Conservation (phyloP, 2,329 filamentous ascomycete genomes). For the Diaporthe nobilis region DNA sequence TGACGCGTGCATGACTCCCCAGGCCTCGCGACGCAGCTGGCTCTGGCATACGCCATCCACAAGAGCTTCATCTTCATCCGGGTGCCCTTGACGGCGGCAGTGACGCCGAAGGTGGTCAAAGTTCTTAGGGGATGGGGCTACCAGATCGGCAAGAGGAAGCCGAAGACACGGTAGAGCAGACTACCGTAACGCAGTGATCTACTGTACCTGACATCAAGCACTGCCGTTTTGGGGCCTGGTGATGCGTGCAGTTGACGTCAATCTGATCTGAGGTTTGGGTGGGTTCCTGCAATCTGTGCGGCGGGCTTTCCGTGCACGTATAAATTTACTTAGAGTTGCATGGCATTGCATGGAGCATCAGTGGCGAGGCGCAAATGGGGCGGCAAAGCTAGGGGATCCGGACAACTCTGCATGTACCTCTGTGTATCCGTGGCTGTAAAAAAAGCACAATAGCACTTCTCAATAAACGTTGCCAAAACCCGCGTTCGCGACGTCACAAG, state of each 20-base stretch:
- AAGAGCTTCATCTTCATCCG: slow-evolving; percentile 97
- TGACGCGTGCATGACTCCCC: slow-evolving; percentile 24
- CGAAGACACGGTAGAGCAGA: slow-evolving; percentile 37
- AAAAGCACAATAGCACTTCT: slow-evolving; percentile 13
- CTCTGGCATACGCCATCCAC: slow-evolving; percentile 95
- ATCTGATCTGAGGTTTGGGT: slow-evolving; percentile 23
- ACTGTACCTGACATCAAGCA: background rate
- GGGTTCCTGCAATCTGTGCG: slow-evolving; percentile 30
- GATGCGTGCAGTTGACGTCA: slow-evolving; percentile 38
- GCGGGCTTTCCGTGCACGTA: slow-evolving; percentile 17
- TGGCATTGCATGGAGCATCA: slow-evolving; percentile 34
- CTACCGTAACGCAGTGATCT: slow-evolving; percentile 36
- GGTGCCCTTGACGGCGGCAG: slow-evolving; percentile 90
- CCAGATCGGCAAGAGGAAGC: slow-evolving; percentile 85
- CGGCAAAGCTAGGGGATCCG: background rate
- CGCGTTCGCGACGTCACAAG: background rate
- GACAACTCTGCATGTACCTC: background rate
- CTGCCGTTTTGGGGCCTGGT: background rate
- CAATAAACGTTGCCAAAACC: background rate
- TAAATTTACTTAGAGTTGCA: slow-evolving; percentile 15
- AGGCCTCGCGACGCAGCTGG: slow-evolving; percentile 85
- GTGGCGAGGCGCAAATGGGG: slow-evolving; percentile 28
- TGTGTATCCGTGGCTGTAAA: background rate
- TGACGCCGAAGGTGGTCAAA: slow-evolving; percentile 96
- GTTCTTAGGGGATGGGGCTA: slow-evolving; percentile 89